Conservation (phyloP, 768 basidiomycete species). For the Lentinula raphanica region DNA sequence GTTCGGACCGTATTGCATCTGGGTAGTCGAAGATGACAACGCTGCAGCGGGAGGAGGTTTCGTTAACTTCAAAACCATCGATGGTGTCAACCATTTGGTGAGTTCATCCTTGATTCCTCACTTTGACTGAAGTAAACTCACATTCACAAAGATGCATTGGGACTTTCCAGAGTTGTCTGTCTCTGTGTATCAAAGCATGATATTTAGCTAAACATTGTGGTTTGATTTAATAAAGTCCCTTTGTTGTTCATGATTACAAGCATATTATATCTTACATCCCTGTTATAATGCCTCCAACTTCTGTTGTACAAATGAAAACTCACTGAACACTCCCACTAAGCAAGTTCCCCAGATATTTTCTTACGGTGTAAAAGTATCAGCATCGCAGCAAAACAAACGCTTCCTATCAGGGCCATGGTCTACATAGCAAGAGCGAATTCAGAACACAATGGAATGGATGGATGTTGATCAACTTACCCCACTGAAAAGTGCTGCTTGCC, state of each 20-base stretch:
- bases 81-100: constrained; percentile 21
- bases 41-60: background rate
- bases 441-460: too few species aligned
- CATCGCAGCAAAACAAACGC: background rate
- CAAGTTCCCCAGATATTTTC: background rate
- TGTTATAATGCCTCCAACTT: too few species aligned
- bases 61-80: constrained; percentile 13
- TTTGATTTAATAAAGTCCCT: too few species aligned
- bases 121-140: background rate
- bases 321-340: too few species aligned
- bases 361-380: background rate
- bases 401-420: background rate
- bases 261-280: too few species aligned
- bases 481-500: background rate
- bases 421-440: background rate
- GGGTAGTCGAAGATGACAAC: constrained; percentile 16
- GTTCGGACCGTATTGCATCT: constrained; percentile 10
- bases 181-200: background rate
- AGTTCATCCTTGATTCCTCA: constrained; percentile 4
- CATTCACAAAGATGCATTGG: background rate
- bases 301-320: too few species aligned
- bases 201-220: background rate
- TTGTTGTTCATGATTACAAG: too few species aligned
- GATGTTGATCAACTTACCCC: too few species aligned
- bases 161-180: background rate